A percentile compares a stretch with the other conserved stretches of the same genome.
Conservation (phyloP, 2,329 filamentous ascomycete species). For the Sordariomycetes sp. region DNA sequence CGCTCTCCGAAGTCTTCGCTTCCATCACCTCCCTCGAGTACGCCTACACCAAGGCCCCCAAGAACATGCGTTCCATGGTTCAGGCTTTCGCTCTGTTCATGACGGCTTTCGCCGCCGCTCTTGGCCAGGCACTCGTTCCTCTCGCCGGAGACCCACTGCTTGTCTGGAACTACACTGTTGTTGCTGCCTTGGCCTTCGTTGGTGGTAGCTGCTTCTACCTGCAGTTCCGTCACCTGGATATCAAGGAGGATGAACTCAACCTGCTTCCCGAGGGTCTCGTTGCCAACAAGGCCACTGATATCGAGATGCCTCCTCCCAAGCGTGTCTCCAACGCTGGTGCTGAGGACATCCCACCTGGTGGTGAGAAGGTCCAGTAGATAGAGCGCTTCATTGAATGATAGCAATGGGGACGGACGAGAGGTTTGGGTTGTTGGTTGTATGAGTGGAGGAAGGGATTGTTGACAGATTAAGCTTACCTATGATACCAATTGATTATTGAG, state of each 20-base stretch:
- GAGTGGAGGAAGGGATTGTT: too few relatives aligned
- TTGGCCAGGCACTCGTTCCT: conserved; percentile 48
- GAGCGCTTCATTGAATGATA: too few relatives aligned
- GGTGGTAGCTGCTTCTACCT: conserved; percentile 59
- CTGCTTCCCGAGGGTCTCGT: conserved; percentile 32
- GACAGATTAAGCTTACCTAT: too few relatives aligned
- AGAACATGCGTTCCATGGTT: conserved; percentile 70
- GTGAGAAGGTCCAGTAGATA: too few relatives aligned
- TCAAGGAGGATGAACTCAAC: conserved; percentile 59
- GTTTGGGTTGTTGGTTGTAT: too few relatives aligned
- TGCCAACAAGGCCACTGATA: conserved; percentile 8
- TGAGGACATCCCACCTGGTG: too few relatives aligned
- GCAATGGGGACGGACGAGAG: too few relatives aligned
- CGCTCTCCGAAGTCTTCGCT: conserved; percentile 38
- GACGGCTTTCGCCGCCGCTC: conserved; percentile 57
- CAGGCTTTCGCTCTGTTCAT: conserved; percentile 59
- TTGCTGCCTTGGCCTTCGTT: conserved; percentile 56
- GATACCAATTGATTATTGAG: too few relatives aligned
- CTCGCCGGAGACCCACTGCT: conserved; percentile 51
- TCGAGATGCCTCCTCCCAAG: conserved; percentile 3
- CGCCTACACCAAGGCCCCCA: conserved; percentile 66
- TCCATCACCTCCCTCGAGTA: conserved; percentile 58
- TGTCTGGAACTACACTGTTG: conserved; percentile 63
- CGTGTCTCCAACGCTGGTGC: conserved; percentile 1
- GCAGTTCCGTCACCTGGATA: conserved; percentile 52